Conservation (phyloP, 345 rosid genomes). For the Conringia planisiliqua region DNA sequence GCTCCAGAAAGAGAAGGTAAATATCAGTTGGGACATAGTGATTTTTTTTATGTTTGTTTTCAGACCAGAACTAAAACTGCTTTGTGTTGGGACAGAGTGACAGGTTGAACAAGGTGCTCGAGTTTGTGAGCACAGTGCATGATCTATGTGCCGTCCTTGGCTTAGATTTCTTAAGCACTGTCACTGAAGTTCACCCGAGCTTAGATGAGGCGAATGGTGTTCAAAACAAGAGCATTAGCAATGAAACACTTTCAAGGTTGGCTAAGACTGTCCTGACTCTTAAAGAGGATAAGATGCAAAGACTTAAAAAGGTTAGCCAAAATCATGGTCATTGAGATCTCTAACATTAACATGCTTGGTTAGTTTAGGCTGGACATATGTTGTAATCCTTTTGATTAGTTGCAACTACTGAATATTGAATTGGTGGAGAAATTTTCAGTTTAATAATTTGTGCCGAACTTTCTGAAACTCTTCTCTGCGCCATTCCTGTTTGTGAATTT, state of each 20-base stretch:
- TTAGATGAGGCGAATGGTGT: conserved; percentile 61
- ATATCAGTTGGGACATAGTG: not conserved
- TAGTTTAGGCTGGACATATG: not conserved
- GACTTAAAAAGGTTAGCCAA: conserved; percentile 67
- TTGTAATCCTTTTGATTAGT: not conserved
- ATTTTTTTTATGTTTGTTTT: not conserved
- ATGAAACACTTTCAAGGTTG: conserved; percentile 74
- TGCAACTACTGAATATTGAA: not conserved
- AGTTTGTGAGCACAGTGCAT: conserved; percentile 89
- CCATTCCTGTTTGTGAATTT: not conserved
- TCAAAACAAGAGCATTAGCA: conserved; percentile 89
- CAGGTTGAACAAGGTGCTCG: conserved; percentile 85
- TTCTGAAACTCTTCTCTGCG: not conserved
- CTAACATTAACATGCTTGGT: not conserved
- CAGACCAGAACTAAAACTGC: conserved; percentile 7
- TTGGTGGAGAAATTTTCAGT: not conserved
- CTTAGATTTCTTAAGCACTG: conserved; percentile 76
- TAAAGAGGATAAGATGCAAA: conserved; percentile 82
- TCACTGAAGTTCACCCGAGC: conserved; percentile 95
- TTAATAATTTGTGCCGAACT: not conserved
- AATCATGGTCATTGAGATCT: not conserved
- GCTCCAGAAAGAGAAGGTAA: conserved; percentile 93
- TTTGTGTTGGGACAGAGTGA: conserved; percentile 55
- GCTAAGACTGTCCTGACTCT: conserved; percentile 76
- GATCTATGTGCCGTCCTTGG: conserved; percentile 90